These are phyloP conservation scores for Cymbopogon flexuosus DNA, from an alignment of 202 grass and related monocot species.

Conservation along the genomic window DNA sequence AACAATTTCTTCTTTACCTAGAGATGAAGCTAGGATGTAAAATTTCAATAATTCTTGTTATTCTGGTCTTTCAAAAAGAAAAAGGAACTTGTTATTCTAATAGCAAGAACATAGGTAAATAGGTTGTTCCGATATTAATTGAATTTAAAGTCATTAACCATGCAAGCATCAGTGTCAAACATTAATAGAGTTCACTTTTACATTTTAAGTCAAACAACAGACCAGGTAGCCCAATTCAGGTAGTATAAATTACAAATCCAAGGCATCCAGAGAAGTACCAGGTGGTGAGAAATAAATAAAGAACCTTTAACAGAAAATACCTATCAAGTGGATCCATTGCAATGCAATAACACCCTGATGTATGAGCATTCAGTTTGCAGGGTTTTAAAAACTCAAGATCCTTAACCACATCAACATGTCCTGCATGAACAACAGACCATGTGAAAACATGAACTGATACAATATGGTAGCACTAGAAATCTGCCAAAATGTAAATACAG, in stretches of 20 bases:
- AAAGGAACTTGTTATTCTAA: not conserved
- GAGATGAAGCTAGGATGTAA: not conserved
- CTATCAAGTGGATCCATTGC: conserved; percentile 93
- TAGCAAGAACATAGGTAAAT: conserved; percentile 6
- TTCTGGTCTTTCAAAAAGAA: not conserved
- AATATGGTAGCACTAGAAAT: conserved; percentile 4
- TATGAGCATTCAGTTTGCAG: conserved; percentile 90
- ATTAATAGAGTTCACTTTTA: not conserved
- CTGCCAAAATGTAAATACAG: conserved; percentile 7
- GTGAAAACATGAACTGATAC: conserved; percentile 4
- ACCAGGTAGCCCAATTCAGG: not conserved
- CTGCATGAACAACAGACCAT: conserved; percentile 41
- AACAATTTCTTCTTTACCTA: not conserved
- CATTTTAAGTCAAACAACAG: not conserved
- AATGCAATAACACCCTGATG: conserved; percentile 98
- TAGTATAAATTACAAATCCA: conserved; percentile 7
- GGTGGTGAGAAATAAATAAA: not conserved
- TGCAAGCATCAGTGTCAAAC: not conserved
- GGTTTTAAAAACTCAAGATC: conserved; percentile 66
- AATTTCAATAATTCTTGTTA: conserved; percentile 7
- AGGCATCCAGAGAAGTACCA: not conserved
- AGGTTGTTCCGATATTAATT: not conserved
- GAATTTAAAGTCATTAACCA: not conserved
- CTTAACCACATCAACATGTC: conserved; percentile 75
- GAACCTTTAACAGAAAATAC: conserved; percentile 31